Evolutionary conservation across 2,329 filamentous ascomycete species (phyloP).

Genomic region (Tolypocladium amazonense): DNA sequence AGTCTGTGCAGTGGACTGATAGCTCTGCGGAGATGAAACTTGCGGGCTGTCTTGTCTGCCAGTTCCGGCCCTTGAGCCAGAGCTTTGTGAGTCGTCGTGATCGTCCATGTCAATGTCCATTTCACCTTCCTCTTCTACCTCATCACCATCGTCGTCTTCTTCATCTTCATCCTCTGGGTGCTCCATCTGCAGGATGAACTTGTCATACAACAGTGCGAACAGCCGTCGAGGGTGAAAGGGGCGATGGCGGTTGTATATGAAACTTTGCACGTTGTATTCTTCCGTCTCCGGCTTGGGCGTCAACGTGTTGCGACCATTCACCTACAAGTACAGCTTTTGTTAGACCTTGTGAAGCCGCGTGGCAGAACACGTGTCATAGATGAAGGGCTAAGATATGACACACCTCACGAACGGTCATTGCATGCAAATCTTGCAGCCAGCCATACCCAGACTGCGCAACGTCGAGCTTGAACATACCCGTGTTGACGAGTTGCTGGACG

Average conservation of each 20-base stretch:
- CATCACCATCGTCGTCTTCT: constrained; percentile 18
- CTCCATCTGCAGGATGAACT: constrained; percentile 40
- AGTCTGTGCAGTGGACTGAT: constrained; percentile 12
- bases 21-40: constrained; percentile 11
- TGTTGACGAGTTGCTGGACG: constrained; percentile 53
- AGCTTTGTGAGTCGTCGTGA: constrained; percentile 2
- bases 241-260: constrained; percentile 52
- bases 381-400: background rate
- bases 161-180: constrained; percentile 24
- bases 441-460: constrained; percentile 54
- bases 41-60: background rate
- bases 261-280: constrained; percentile 62
- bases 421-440: constrained; percentile 60
- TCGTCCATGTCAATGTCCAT: constrained; percentile 11
- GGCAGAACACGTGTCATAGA: background rate
- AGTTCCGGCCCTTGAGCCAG: background rate
- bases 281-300: constrained; percentile 61
- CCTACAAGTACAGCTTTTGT: constrained; percentile 10
- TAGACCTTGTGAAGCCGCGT: background rate
- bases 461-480: constrained; percentile 53
- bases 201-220: constrained; percentile 33
- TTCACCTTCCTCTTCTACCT: constrained; percentile 6
- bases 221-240: constrained; percentile 41
- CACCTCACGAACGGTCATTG: constrained; percentile 52
- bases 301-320: constrained; percentile 38